These are phyloP conservation scores for Lentinula raphanica DNA, from an alignment of 768 basidiomycete species.

Conservation along the genomic window DNA sequence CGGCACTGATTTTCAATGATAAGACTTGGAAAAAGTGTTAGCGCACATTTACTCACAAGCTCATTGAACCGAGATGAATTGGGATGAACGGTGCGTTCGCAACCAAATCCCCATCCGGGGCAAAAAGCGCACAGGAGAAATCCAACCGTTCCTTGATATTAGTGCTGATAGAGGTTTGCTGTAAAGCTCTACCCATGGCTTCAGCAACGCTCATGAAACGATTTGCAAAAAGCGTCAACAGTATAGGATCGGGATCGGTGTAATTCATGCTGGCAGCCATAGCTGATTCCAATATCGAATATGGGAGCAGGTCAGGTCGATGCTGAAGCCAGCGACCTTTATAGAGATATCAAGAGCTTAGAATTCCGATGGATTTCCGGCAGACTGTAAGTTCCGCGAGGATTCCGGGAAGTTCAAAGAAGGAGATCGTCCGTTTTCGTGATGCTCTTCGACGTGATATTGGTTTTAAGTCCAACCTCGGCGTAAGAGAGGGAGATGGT, in stretches of 20 bases:
- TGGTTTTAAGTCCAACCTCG: no score
- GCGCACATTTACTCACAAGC: slow-evolving; percentile 78
- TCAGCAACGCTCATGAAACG: slow-evolving; percentile 98
- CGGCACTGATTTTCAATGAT: slow-evolving; percentile 47
- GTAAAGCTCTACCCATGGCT: slow-evolving; percentile 88
- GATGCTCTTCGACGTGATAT: no score
- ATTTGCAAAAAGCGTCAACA: slow-evolving; percentile 89
- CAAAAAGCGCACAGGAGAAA: slow-evolving; percentile 92
- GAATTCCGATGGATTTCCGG: slow-evolving; percentile 15
- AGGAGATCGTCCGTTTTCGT: no score
- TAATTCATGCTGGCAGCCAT: slow-evolving; percentile 10
- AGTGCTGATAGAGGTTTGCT: slow-evolving; percentile 87
- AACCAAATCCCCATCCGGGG: slow-evolving; percentile 89
- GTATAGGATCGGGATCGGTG: slow-evolving; percentile 71
- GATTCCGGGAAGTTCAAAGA: background rate
- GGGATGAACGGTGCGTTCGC: slow-evolving; percentile 68
- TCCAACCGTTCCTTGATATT: slow-evolving; percentile 96
- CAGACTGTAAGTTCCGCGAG: background rate
- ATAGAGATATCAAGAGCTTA: background rate
- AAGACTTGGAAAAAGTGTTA: background rate
- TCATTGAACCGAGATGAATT: slow-evolving; percentile 85
- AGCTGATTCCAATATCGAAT: background rate
- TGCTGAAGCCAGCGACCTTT: background rate
- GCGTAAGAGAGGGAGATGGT: no score
- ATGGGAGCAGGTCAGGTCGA: no score